Conservation (phyloP, 192 early-diverging fungal genomes). For the Mortierella alpina region DNA sequence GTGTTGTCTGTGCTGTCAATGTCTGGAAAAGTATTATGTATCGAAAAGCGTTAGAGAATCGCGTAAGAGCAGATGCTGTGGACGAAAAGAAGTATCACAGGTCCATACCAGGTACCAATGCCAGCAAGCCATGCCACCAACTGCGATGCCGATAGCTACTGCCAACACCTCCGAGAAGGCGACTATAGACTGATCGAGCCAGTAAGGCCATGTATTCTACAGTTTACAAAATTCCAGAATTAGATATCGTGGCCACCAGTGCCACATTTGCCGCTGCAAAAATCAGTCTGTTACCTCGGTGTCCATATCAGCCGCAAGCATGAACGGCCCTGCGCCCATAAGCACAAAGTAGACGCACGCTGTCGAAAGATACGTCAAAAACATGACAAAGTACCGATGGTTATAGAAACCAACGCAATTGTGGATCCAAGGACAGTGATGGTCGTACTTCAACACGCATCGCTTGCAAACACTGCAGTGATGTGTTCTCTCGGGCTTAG, state of each 20-base stretch:
- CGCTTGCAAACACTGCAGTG: constrained; percentile 81
- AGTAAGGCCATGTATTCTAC: constrained; percentile 64
- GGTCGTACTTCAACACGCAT: constrained; percentile 85
- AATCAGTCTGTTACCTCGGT: constrained; percentile 36
- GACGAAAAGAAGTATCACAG: not conserved
- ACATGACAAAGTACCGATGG: constrained; percentile 81
- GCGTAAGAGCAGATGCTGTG: not conserved
- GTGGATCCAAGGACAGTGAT: constrained; percentile 86
- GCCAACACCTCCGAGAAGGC: constrained; percentile 64
- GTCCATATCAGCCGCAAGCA: constrained; percentile 56
- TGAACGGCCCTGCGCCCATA: constrained; percentile 59
- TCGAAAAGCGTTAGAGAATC: not conserved
- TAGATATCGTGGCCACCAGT: not conserved
- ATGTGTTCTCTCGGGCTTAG: constrained; percentile 84
- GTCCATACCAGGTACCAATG: constrained; percentile 67
- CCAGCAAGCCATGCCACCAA: constrained; percentile 66
- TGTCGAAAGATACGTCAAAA: constrained; percentile 67
- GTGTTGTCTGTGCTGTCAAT: constrained; percentile 67
- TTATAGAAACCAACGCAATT: constrained; percentile 84
- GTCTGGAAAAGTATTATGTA: constrained; percentile 31
- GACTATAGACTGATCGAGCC: constrained; percentile 59
- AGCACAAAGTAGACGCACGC: constrained; percentile 61
- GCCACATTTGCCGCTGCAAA: not conserved
- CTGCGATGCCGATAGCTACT: constrained; percentile 63
- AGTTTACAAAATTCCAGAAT: not conserved